These are phyloP conservation scores for Collybia sordida DNA, from an alignment of 768 basidiomycete species.

Conservation along the genomic window DNA sequence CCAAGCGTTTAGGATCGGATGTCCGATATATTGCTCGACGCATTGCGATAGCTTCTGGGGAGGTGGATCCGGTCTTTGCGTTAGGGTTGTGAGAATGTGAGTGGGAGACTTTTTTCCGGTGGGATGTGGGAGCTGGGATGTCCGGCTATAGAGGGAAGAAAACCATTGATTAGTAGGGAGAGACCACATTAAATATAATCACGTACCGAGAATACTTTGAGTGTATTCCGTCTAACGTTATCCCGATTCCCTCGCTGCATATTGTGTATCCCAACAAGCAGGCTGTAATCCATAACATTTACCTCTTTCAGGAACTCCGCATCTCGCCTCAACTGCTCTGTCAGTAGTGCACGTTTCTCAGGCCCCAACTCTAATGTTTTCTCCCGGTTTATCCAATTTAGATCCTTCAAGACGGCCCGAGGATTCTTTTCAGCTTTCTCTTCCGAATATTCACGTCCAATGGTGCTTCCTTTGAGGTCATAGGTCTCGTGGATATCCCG, in stretches of 20 bases:
- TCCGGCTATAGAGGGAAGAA: slow-evolving; percentile 52
- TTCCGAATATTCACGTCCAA: slow-evolving; percentile 86
- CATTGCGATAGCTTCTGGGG: slow-evolving; percentile 80
- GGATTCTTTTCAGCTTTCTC: slow-evolving; percentile 79
- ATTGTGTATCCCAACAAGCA: slow-evolving; percentile 93
- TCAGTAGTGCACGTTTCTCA: slow-evolving; percentile 87
- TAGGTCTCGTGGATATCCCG: slow-evolving; percentile 97
- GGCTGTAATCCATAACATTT: slow-evolving; percentile 94
- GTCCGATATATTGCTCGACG: slow-evolving; percentile 77
- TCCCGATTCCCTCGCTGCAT: slow-evolving; percentile 90
- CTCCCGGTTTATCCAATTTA: slow-evolving; percentile 90
- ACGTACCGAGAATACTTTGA: slow-evolving; percentile 90
- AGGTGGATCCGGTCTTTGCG: slow-evolving; percentile 43
- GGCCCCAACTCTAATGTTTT: slow-evolving; percentile 89
- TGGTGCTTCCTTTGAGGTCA: slow-evolving; percentile 93
- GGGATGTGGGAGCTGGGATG: slow-evolving; percentile 45
- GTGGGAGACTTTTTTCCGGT: slow-evolving; percentile 51
- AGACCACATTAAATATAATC: background rate
- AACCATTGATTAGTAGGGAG: background rate
- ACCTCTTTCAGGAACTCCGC: slow-evolving; percentile 80
- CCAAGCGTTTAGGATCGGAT: slow-evolving; percentile 76
- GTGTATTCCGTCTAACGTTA: slow-evolving; percentile 85
- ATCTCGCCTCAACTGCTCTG: slow-evolving; percentile 89
- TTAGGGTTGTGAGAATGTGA: slow-evolving; percentile 29
- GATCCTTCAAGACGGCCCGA: slow-evolving; percentile 88